Percentiles rank a stretch among this genome's conserved stretches.
Evolutionary conservation across 2,329 filamentous ascomycete species (phyloP).

Genomic region (Claviceps purpurea): DNA sequence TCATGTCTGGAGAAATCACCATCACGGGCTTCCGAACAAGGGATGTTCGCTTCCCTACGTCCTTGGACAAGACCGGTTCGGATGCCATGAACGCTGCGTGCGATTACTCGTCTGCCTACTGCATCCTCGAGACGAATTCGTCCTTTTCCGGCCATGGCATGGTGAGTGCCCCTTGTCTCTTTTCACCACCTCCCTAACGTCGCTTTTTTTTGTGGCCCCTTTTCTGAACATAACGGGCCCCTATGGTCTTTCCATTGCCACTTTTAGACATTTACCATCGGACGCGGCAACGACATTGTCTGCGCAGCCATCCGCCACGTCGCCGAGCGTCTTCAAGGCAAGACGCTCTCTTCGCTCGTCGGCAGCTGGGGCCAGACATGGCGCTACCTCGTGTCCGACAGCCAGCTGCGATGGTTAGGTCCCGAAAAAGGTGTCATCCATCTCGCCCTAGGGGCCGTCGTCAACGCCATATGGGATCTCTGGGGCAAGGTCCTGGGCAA

Average conservation of each 20-base stretch:
- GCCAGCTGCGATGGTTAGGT: conserved; percentile 84
- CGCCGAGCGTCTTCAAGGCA: conserved; percentile 60
- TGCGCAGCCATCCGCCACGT: conserved; percentile 72
- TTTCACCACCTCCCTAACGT: neutral
- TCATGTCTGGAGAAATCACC: conserved; percentile 37
- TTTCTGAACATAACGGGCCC: neutral
- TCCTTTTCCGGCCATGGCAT: conserved; percentile 62
- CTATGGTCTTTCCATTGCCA: neutral
- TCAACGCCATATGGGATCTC: conserved; percentile 91
- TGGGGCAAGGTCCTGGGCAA: conserved; percentile 80
- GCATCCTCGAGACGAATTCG: conserved; percentile 73
- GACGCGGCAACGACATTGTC: conserved; percentile 84
- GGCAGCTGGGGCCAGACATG: conserved; percentile 77
- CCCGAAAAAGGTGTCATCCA: conserved; percentile 92
- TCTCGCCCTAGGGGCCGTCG: conserved; percentile 75
- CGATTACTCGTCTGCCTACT: conserved; percentile 91
- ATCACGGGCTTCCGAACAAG: conserved; percentile 60
- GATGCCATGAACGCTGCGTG: conserved; percentile 94
- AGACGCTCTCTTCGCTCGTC: conserved; percentile 64
- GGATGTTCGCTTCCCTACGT: conserved; percentile 77
- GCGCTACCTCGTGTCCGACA: conserved; percentile 84
- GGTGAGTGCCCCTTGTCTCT: conserved; percentile 29
- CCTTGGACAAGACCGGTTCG: conserved; percentile 87
- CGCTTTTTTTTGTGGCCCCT: neutral
- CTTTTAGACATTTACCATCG: conserved; percentile 63